Base-by-base conservation (phyloP, 495 filamentous ascomycete genomes). In the Aspergillus mulundensis region DNA sequence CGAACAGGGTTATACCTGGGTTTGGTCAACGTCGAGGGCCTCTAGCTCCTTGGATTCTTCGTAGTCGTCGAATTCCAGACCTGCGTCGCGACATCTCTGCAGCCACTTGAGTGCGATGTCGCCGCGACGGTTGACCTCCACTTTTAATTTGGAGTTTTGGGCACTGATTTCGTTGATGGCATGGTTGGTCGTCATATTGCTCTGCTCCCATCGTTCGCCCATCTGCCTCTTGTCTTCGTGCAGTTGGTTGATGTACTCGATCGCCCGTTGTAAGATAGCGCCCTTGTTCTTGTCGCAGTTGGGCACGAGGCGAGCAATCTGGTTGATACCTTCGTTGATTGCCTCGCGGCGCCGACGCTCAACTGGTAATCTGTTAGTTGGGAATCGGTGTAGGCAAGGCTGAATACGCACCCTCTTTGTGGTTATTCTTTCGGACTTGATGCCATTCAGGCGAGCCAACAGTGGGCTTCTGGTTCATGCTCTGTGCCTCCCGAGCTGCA, bases 271-370 rank as follows among this genome's bases (percentile, higher is more conserved):
- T 34, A 98, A 76, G 53, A 98, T 97, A 1, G 91, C 94, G 5
- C 94, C 94, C 71, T 98, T 98, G 74, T 98, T 98, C 80, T 97
- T 98, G 71, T 98, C 94, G 65, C 94, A 98, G 34, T 91, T 91
- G 3, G 94, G 94, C 0, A 98, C 94, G 51, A 98, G 93, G 71
- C 96, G 96, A 50, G 95, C 89, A 39, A 98, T 85, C 72, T 98
- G 93, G 65, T 97, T 97, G 65, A 98, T 98, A 47, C 94, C 94
- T 72, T 98, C 94, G 67, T 98, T 98, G 70, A 98, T 98, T 5
- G 95, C 97, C 70, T 98, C 94, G 58, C 94, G 90, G 36, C 94
- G 94, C 44, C 94, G 91, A 50, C 94, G 90, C 73, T 98, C 94
- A 58, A 98, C 94, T 98, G 58, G 16, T n/a, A n/a, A n/a, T n/a